These are phyloP conservation scores for Pyrus betulifolia DNA, from an alignment of 306 rosid genomes.

Conservation along the genomic window DNA sequence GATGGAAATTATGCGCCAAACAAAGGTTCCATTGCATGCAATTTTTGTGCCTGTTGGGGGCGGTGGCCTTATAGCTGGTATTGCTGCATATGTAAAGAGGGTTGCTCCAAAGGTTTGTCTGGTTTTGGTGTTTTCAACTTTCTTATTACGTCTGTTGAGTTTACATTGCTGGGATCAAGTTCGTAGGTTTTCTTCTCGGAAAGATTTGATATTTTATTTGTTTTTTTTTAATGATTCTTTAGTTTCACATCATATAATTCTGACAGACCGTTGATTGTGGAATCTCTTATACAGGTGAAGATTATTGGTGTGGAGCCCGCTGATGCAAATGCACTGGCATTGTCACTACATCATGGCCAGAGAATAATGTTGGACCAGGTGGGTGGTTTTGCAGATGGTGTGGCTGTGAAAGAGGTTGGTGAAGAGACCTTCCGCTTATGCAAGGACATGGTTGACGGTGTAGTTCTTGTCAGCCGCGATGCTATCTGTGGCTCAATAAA, in stretches of 20 bases:
- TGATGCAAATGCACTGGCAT: conserved; percentile 95
- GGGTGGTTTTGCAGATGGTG: conserved; percentile 97
- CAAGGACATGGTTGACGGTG: conserved; percentile 79
- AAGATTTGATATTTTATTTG: background rate
- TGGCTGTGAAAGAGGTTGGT: conserved; percentile 97
- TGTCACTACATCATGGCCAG: conserved; percentile 75
- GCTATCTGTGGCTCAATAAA: conserved; percentile 94
- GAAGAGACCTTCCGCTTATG: conserved; percentile 87
- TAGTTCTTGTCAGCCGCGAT: conserved; percentile 87
- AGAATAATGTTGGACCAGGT: conserved; percentile 77
- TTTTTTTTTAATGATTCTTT: background rate
- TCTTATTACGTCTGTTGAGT: background rate
- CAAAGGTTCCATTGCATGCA: conserved; percentile 56
- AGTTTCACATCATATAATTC: background rate
- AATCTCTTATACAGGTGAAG: conserved; percentile 52
- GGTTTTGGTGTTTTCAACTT: conserved; percentile 1
- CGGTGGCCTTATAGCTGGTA: conserved; percentile 94
- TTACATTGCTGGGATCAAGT: background rate
- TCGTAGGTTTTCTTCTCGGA: background rate
- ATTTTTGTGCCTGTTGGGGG: conserved; percentile 98
- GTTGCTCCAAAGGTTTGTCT: conserved; percentile 70
- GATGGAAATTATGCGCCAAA: conserved; percentile 86
- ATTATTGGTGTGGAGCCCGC: conserved; percentile 90
- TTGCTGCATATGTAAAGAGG: conserved; percentile 95
- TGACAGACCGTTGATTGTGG: conserved; percentile 1